phyloP scores from a whole-genome alignment of 1,284 basidiomycete genomes.

The Ustilago hordei region DNA sequence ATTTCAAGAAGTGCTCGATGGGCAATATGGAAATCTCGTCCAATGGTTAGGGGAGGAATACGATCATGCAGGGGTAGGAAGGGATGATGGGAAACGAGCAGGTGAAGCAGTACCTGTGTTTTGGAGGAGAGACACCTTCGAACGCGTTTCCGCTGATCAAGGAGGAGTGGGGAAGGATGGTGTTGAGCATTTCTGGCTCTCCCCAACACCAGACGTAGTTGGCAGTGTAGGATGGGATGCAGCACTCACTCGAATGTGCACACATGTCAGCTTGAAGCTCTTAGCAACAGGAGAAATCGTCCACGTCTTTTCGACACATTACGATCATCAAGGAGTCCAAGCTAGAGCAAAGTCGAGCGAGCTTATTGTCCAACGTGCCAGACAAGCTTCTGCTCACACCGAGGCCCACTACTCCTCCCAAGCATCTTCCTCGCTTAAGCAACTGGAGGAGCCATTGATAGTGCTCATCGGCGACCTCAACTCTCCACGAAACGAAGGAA shows the following conservation, averaged over 20 bases:
- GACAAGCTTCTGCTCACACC: conserved; percentile 22
- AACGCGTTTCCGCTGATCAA: conserved; percentile 16
- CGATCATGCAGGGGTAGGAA: conserved; percentile 45
- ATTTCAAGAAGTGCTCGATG: conserved; percentile 58
- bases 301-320: conserved; percentile 59
- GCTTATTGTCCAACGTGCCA: conserved; percentile 45
- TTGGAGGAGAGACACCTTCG: conserved; percentile 44
- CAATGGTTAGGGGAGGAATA: conserved; percentile 44
- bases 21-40: conserved; percentile 27
- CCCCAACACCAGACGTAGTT: conserved; percentile 28
- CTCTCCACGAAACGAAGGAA: conserved; percentile 49
- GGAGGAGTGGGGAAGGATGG: conserved; percentile 51
- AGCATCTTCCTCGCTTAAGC: background rate
- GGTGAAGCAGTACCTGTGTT: conserved; percentile 60
- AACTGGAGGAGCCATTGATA: conserved; percentile 37
- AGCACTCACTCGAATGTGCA: conserved; percentile 57
- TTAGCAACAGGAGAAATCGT: conserved; percentile 38
- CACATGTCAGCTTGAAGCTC: conserved; percentile 48
- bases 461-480: conserved; percentile 59
- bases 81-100: conserved; percentile 40
- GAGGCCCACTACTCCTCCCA: conserved; percentile 5
- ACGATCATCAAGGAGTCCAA: conserved; percentile 54
- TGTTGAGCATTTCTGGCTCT: conserved; percentile 59
- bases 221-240: conserved; percentile 61
- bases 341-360: conserved; percentile 43